Evolutionary conservation across 768 basidiomycete genomes (phyloP).

Genomic region (Pisolithus albus): DNA sequence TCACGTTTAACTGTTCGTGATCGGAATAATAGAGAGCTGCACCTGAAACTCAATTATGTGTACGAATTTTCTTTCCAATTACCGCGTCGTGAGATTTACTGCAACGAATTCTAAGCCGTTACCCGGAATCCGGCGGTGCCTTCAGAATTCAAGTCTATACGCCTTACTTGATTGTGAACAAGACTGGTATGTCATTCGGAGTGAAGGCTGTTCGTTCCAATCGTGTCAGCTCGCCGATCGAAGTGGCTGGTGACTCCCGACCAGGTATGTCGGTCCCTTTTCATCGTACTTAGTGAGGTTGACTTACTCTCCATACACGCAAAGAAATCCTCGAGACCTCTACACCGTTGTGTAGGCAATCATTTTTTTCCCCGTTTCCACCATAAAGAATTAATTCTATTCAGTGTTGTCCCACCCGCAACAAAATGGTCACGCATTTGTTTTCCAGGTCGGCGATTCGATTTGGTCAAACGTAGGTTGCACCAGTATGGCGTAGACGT

Average conservation of each 20-base stretch:
- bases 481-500: background rate
- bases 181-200: slow-evolving; percentile 79
- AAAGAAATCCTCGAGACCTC: slow-evolving; percentile 46
- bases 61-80: slow-evolving; percentile 34
- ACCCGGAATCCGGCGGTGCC: slow-evolving; percentile 87
- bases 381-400: slow-evolving; percentile 3
- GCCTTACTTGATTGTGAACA: slow-evolving; percentile 88
- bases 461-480: slow-evolving; percentile 76
- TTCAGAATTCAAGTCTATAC: slow-evolving; percentile 94
- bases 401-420: slow-evolving; percentile 82
- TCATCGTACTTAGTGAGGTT: slow-evolving; percentile 9
- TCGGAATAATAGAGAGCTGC: slow-evolving; percentile 63
- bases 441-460: slow-evolving; percentile 75
- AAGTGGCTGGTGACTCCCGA: slow-evolving; percentile 77
- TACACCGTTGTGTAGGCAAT: slow-evolving; percentile 71
- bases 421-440: slow-evolving; percentile 75
- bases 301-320: slow-evolving; percentile 4
- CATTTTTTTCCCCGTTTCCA: background rate
- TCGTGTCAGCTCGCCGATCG: slow-evolving; percentile 58
- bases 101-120: slow-evolving; percentile 40
- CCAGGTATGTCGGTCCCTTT: slow-evolving; percentile 36
- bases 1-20: slow-evolving; percentile 67
- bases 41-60: slow-evolving; percentile 86
- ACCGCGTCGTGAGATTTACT: background rate
- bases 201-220: slow-evolving; percentile 58